Percentiles rank a stretch among this genome's conserved stretches.
Evolutionary conservation across 805 yeast genomes (phyloP).

Genomic region (Starmerella stigmatis): DNA sequence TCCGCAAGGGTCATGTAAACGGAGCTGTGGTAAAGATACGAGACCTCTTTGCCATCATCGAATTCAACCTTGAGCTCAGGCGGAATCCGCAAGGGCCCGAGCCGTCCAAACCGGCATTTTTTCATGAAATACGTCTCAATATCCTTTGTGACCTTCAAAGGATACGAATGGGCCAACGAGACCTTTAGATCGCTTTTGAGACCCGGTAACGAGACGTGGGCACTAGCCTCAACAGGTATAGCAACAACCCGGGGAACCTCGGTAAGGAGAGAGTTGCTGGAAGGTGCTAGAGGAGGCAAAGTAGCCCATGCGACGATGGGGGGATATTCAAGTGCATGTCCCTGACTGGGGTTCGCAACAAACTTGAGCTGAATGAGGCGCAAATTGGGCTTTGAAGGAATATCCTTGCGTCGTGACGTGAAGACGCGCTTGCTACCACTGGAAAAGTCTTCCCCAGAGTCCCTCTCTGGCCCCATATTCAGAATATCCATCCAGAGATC

Average conservation of each 20-base stretch:
- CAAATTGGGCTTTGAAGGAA: slow-evolving; percentile 1
- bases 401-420: slow-evolving; percentile 11
- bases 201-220: slow-evolving; percentile 37
- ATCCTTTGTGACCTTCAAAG: slow-evolving; percentile 32
- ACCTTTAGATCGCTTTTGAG: slow-evolving; percentile 38
- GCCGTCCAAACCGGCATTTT: slow-evolving; percentile 20
- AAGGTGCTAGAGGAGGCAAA: slow-evolving; percentile 27
- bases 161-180: slow-evolving; percentile 30
- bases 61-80: slow-evolving; percentile 34
- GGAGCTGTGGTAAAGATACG: slow-evolving; percentile 38
- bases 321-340: slow-evolving; percentile 33
- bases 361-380: slow-evolving; percentile 14
- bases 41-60: slow-evolving; percentile 33
- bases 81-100: slow-evolving; percentile 32
- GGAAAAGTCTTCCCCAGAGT: background rate
- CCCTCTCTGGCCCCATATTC: background rate
- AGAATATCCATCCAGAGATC: slow-evolving; percentile 10
- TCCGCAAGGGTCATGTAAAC: slow-evolving; percentile 40
- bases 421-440: slow-evolving; percentile 6
- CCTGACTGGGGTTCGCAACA: slow-evolving; percentile 15
- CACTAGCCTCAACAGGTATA: slow-evolving; percentile 38
- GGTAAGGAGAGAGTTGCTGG: slow-evolving; percentile 29
- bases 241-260: slow-evolving; percentile 34
- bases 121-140: slow-evolving; percentile 34
- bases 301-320: slow-evolving; percentile 50